phyloP scores from a whole-genome alignment of 2,329 filamentous ascomycete genomes.

The Tricladium varicosporioides region DNA sequence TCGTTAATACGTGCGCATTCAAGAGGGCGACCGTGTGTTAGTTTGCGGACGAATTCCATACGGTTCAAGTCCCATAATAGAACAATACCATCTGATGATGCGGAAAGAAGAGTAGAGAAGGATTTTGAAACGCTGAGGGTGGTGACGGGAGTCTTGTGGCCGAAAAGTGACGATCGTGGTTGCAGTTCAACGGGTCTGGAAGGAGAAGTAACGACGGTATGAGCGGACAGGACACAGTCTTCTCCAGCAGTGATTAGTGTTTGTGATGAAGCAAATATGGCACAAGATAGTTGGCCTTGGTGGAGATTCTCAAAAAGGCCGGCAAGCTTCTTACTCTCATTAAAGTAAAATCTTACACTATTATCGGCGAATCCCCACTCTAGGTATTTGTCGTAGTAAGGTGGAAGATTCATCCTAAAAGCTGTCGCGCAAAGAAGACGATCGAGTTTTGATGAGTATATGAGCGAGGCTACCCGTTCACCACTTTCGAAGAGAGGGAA shows the following conservation, averaged over 20 bases:
- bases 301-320: slow-evolving; percentile 94
- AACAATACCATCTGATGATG: slow-evolving; percentile 76
- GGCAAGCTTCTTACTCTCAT: slow-evolving; percentile 77
- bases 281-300: slow-evolving; percentile 81
- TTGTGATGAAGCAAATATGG: slow-evolving; percentile 82
- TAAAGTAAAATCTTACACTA: slow-evolving; percentile 85
- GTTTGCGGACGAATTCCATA: slow-evolving; percentile 77
- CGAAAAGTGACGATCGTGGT: slow-evolving; percentile 79
- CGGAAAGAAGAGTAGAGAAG: slow-evolving; percentile 84
- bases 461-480: slow-evolving; percentile 76
- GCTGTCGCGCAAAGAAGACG: slow-evolving; percentile 80
- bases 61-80: slow-evolving; percentile 95
- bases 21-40: slow-evolving; percentile 56
- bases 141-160: slow-evolving; percentile 81
- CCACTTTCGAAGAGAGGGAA: slow-evolving; percentile 70
- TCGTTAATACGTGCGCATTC: slow-evolving; percentile 87
- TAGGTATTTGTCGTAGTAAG: slow-evolving; percentile 82
- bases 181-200: slow-evolving; percentile 75
- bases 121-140: slow-evolving; percentile 82
- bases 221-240: slow-evolving; percentile 87
- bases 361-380: slow-evolving; percentile 97
- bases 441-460: slow-evolving; percentile 77
- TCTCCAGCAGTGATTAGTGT: slow-evolving; percentile 89
- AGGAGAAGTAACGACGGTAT: slow-evolving; percentile 63
- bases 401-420: slow-evolving; percentile 83